Evolutionary conservation across 2,329 filamentous ascomycete species (phyloP), one percentile per base, ranked within the genome.

Genomic region (Pseudocercospora fijiensis): DNA sequence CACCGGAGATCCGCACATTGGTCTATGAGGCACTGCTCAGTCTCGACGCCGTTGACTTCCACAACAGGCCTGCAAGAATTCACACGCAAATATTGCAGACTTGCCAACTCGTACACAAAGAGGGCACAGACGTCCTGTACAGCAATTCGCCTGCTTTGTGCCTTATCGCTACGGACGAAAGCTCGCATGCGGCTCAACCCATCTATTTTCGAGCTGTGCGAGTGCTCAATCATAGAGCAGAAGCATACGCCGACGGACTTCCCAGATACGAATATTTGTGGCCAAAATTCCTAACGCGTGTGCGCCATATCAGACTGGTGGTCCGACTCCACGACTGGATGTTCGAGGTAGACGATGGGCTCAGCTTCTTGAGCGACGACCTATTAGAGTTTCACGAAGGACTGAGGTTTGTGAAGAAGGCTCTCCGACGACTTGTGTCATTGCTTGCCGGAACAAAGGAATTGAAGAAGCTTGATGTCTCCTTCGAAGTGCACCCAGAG

Each of bases 1-100:
- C 68, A 9, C 49, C 67, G 1, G 72, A 73, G 57, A 28, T 74
- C 56, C 58, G 72, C 11, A 67, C 61, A 18, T 24, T 62, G 22
- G 55, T 73, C 9, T 74, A 73, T 43, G 33, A 52, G 0, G 55
- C 67, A 5, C 61, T 71, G 1, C 61, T 72, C 2, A 56, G 24
- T 4, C 49, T 67, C 10, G 8, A 49, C 13, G 49, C 37, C 2
- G 1, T 20, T 4, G 33, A 22, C 18, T n/a, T 16, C 4, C 20
- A 26, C 13, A 26, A 37, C 8, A 22, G 13, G 5, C n/a, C 20
- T n/a, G 24, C 45, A 13, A 58, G 49, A 49, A 52, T 53, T 27
- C 22, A 49, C 49, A 59, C 66, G 1, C 20, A 51, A 13, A 69
- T 70, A 27, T 57, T 70, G 28, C 55, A 53, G 3, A 63, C 66